phyloP scores from a whole-genome alignment of 768 basidiomycete genomes.

The Symmetrospora coprosmae region DNA sequence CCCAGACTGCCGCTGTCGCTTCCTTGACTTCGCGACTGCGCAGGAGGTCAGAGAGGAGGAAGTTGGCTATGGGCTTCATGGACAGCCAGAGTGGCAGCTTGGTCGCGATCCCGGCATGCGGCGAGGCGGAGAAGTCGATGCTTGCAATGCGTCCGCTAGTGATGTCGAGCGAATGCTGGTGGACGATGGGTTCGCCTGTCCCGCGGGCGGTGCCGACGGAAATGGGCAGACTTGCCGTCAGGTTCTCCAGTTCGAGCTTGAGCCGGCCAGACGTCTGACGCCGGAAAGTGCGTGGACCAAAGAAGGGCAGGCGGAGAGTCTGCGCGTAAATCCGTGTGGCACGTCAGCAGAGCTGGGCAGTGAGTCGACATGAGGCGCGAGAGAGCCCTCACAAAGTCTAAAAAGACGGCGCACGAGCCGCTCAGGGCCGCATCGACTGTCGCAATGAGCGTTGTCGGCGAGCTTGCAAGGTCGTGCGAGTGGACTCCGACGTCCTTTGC shows the following conservation, averaged over 20 bases:
- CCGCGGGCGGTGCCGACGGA: too few species aligned
- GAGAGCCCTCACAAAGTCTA: slow-evolving; percentile 2
- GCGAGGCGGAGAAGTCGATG: slow-evolving; percentile 1
- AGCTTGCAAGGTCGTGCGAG: slow-evolving; percentile 1
- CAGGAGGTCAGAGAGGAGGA: slow-evolving; percentile 11
- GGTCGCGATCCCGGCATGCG: not conserved
- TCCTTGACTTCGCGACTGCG: not conserved
- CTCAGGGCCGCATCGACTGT: not conserved
- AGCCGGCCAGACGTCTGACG: not conserved
- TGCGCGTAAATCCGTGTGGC: too few species aligned
- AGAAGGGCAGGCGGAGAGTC: too few species aligned
- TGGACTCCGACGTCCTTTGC: not conserved
- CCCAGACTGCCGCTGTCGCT: not conserved
- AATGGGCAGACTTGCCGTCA: too few species aligned
- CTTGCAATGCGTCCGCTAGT: not conserved
- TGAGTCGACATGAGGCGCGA: too few species aligned
- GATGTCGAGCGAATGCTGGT: not conserved
- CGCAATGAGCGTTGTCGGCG: not conserved
- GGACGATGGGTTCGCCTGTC: not conserved
- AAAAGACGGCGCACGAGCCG: not conserved
- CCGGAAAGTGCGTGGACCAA: too few species aligned
- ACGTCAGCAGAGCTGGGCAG: too few species aligned
- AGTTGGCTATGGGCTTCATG: slow-evolving; percentile 8
- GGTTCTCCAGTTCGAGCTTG: not conserved
- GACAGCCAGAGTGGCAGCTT: slow-evolving; percentile 1